A percentile compares a stretch with the other conserved stretches of the same genome.
These are phyloP conservation scores for Herpotrichia juniperi DNA, from an alignment of 2,329 filamentous ascomycete species.

Conservation along the genomic window DNA sequence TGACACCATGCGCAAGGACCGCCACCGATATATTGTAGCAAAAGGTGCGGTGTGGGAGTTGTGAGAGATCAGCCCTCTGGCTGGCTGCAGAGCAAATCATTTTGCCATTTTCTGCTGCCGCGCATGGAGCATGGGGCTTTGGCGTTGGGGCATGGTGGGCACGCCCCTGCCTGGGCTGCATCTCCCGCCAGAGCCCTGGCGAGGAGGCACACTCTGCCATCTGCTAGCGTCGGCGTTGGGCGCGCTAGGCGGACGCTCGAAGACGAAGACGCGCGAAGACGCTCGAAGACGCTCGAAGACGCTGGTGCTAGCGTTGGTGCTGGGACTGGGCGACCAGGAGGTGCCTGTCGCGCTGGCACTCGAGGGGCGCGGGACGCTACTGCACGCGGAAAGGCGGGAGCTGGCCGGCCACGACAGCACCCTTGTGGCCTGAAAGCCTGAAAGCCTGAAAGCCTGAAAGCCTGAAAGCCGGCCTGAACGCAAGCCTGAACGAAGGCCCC, in stretches of 20 bases:
- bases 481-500: too few species aligned
- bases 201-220: neutral
- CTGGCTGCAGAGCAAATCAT: conserved; percentile 36
- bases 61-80: conserved; percentile 24
- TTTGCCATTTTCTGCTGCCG: neutral
- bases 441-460: too few species aligned
- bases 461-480: too few species aligned
- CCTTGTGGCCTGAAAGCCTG: too few species aligned
- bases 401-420: neutral
- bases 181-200: neutral
- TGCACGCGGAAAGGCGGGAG: conserved; percentile 2
- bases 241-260: neutral
- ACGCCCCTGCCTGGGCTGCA: conserved; percentile 19
- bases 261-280: too few species aligned
- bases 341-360: too few species aligned
- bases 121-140: neutral
- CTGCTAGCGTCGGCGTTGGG: neutral
- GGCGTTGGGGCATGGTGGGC: conserved; percentile 19
- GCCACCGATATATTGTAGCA: conserved; percentile 39
- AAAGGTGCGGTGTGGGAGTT: conserved; percentile 38
- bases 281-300: too few species aligned
- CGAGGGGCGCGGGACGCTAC: neutral
- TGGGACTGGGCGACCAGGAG: too few species aligned
- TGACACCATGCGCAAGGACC: conserved; percentile 29
- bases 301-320: neutral